Conservation (phyloP, 495 filamentous ascomycete genomes). For the Staphylotrichum tortipilum region DNA sequence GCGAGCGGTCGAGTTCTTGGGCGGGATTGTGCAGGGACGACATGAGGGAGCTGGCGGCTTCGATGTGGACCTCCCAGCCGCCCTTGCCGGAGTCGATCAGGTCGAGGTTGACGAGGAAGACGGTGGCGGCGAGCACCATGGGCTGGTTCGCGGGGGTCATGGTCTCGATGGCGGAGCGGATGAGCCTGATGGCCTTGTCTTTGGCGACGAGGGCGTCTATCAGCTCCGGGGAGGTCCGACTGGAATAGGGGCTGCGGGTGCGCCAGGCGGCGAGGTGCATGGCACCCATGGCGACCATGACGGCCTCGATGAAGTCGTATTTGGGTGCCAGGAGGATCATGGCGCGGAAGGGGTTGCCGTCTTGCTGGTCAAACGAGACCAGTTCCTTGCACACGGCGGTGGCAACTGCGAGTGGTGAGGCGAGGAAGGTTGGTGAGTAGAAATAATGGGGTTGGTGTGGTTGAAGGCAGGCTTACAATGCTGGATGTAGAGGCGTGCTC, state of each 20-base stretch:
- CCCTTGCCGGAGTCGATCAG: constrained; percentile 49
- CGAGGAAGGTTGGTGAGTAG: not conserved
- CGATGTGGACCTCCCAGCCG: constrained; percentile 47
- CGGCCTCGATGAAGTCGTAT: constrained; percentile 39
- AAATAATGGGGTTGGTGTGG: not conserved
- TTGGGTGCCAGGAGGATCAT: constrained; percentile 38
- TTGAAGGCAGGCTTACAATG: constrained; percentile 35
- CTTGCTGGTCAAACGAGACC: constrained; percentile 41
- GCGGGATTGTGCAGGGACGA: constrained; percentile 16
- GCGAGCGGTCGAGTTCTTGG: constrained; percentile 20
- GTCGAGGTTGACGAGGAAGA: constrained; percentile 51
- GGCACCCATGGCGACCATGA: constrained; percentile 47
- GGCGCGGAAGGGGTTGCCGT: constrained; percentile 43
- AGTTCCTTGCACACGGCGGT: constrained; percentile 44
- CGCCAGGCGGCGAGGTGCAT: constrained; percentile 42
- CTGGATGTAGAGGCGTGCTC: constrained; percentile 39
- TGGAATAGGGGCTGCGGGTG: constrained; percentile 17
- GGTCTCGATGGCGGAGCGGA: constrained; percentile 28
- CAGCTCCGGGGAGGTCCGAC: constrained; percentile 19
- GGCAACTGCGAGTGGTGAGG: constrained; percentile 31
- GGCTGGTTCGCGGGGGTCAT: constrained; percentile 27
- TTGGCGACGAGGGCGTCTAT: constrained; percentile 45
- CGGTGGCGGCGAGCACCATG: constrained; percentile 40
- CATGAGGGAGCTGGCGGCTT: constrained; percentile 40
- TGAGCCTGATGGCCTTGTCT: constrained; percentile 37